phyloP scores from a whole-genome alignment of 352 stramenopile species.

The Globisporangium paroecandrum region DNA sequence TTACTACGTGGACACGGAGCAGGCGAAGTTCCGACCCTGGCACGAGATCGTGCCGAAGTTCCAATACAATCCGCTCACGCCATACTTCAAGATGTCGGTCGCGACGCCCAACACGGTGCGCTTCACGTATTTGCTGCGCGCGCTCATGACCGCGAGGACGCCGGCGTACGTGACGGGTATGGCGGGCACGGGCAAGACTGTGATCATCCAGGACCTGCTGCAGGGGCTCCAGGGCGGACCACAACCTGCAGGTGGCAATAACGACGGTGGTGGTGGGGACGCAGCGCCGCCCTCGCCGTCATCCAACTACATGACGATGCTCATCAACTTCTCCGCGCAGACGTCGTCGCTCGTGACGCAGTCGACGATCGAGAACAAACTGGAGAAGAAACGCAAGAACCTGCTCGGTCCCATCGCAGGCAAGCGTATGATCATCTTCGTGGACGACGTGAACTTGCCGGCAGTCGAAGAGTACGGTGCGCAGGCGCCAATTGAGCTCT shows the following conservation, averaged over 20 bases:
- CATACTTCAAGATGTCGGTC: slow-evolving; percentile 84
- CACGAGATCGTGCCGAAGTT: slow-evolving; percentile 66
- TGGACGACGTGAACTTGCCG: slow-evolving; percentile 95
- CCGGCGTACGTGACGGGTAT: slow-evolving; percentile 89
- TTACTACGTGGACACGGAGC: slow-evolving; percentile 76
- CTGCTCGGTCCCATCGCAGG: slow-evolving; percentile 85
- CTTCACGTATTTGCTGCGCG: slow-evolving; percentile 55
- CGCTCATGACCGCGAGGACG: slow-evolving; percentile 55
- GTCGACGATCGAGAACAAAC: slow-evolving; percentile 89
- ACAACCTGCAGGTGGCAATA: slow-evolving; percentile 14
- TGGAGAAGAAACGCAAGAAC: slow-evolving; percentile 95
- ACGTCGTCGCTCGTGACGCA: slow-evolving; percentile 89
- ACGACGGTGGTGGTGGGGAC: slow-evolving; percentile 11
- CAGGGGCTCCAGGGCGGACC: slow-evolving; percentile 37
- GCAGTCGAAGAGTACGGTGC: slow-evolving; percentile 93
- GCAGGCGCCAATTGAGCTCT: slow-evolving; percentile 91
- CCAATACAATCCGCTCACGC: slow-evolving; percentile 49
- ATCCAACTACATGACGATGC: slow-evolving; percentile 67
- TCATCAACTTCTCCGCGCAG: slow-evolving; percentile 92
- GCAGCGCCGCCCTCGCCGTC: slow-evolving; percentile 20
- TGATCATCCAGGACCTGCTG: slow-evolving; percentile 82
- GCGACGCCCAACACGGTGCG: slow-evolving; percentile 69
- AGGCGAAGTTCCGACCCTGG: slow-evolving; percentile 49
- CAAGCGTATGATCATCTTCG: slow-evolving; percentile 91
- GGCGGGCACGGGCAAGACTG: slow-evolving; percentile 88